Evolutionary conservation across 2,329 filamentous ascomycete species (phyloP).

Genomic region (Xylariaceae sp.): DNA sequence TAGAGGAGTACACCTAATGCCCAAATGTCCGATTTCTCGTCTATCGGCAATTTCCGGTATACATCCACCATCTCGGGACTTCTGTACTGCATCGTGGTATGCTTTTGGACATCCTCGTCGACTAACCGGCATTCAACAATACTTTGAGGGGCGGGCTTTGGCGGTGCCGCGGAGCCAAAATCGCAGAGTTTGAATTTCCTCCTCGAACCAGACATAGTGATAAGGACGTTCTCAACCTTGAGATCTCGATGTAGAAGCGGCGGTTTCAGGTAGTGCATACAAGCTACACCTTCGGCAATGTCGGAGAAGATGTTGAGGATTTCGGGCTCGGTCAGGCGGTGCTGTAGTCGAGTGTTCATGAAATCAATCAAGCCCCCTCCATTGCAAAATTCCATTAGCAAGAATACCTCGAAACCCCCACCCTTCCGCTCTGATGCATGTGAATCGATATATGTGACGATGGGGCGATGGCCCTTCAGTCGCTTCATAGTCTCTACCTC

Average conservation of each 20-base stretch:
- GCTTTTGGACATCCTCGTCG: conserved; percentile 94
- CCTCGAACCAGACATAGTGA: conserved; percentile 62
- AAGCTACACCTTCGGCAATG: conserved; percentile 91
- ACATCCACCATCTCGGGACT: conserved; percentile 99
- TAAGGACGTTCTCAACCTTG: conserved; percentile 97
- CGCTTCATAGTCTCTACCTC: conserved; percentile 99
- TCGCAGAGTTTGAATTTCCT: conserved; percentile 94
- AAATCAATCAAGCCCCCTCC: conserved; percentile 97
- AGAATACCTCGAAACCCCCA: conserved; percentile 94
- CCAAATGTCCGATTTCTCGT: conserved; percentile 99
- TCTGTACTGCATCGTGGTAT: conserved; percentile 95
- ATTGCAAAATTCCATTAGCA: conserved; percentile 96
- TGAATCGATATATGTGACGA: conserved; percentile 97
- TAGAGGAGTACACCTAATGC: conserved; percentile 91
- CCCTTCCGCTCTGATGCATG: conserved; percentile 91
- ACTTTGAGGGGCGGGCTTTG: conserved; percentile 78
- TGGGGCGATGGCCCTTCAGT: conserved; percentile 90
- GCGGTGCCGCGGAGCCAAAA: conserved; percentile 87
- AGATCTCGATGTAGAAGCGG: conserved; percentile 88
- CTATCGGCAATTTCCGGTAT: conserved; percentile 91
- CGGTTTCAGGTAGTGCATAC: conserved; percentile 98
- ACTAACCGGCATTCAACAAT: conserved; percentile 86
- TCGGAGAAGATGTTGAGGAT: conserved; percentile 96
- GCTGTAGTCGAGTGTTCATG: conserved; percentile 97
- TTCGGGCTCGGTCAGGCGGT: conserved; percentile 94